A percentile compares a stretch with the other conserved stretches of the same genome.
Evolutionary conservation across 805 yeast species (phyloP).

Genomic region (Kuraishia ogatae): DNA sequence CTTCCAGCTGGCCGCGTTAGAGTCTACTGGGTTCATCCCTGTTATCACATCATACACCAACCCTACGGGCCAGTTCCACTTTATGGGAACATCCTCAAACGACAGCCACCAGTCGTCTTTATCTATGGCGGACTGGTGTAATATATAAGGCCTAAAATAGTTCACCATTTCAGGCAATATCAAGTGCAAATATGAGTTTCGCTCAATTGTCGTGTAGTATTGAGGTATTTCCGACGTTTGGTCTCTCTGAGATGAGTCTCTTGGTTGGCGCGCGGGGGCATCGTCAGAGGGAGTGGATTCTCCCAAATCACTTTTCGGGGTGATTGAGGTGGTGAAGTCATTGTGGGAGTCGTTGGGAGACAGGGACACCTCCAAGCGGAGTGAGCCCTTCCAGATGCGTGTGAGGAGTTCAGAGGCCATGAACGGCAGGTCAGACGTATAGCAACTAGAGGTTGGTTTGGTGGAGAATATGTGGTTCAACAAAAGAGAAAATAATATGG

Average conservation of each 20-base stretch:
- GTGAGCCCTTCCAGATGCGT: slow-evolving; percentile 44
- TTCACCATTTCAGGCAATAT: slow-evolving; percentile 26
- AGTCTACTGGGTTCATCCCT: slow-evolving; percentile 24
- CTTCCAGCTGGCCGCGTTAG: slow-evolving; percentile 29
- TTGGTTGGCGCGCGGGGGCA: no score
- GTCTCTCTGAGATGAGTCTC: no score
- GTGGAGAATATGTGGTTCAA: no score
- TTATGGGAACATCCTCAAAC: slow-evolving; percentile 51
- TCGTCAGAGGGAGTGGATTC: no score
- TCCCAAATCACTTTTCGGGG: neutral
- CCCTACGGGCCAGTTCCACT: slow-evolving; percentile 78
- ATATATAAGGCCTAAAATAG: slow-evolving; percentile 26
- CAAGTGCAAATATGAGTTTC: slow-evolving; percentile 48
- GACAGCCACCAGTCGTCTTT: slow-evolving; percentile 54
- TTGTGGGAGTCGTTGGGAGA: neutral
- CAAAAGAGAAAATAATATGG: no score
- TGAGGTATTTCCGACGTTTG: no score
- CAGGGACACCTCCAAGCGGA: slow-evolving; percentile 31
- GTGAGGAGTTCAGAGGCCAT: slow-evolving; percentile 23
- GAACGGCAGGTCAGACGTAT: slow-evolving; percentile 8
- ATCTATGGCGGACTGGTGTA: slow-evolving; percentile 12
- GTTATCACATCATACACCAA: slow-evolving; percentile 47
- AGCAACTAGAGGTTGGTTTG: neutral
- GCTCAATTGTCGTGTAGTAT: slow-evolving; percentile 14
- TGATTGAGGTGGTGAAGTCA: neutral